phyloP scores from a whole-genome alignment of 495 filamentous ascomycete species.

The Cudoniella acicularis region DNA sequence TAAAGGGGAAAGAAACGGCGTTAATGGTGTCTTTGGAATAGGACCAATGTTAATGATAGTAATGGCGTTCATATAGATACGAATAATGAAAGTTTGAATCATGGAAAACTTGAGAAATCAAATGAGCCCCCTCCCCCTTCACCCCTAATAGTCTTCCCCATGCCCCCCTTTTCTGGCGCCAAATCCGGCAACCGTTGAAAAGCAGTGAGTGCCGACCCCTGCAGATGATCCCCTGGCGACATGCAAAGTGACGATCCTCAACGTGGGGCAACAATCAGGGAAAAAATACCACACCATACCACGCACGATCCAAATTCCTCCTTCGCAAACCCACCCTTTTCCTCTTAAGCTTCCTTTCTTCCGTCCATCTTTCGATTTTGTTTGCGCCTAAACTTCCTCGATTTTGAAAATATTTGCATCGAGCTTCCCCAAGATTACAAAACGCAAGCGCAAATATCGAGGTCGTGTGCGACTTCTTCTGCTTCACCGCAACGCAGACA shows the following conservation, averaged over 20 bases:
- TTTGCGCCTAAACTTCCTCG: too few relatives aligned
- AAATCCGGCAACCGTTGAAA: background rate
- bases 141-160: background rate
- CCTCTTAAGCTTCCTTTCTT: background rate
- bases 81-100: background rate
- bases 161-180: background rate
- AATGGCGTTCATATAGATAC: background rate
- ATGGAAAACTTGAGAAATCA: background rate
- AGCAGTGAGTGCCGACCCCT: background rate
- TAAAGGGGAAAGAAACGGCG: background rate
- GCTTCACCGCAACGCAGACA: too few relatives aligned
- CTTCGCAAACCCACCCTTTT: background rate
- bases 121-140: too few relatives aligned
- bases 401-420: too few relatives aligned
- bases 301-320: background rate
- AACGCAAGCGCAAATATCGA: too few relatives aligned
- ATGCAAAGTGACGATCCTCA: background rate
- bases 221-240: too few relatives aligned
- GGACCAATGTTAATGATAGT: background rate
- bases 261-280: slow-evolving; percentile 11
- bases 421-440: too few relatives aligned
- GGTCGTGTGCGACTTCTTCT: too few relatives aligned
- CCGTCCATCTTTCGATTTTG: too few relatives aligned
- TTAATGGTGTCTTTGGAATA: background rate
- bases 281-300: background rate